Percentiles rank a stretch among this genome's conserved stretches.
These are phyloP conservation scores for Kluyveromyces wickerhamii DNA, from an alignment of 805 yeast species.

Conservation along the genomic window DNA sequence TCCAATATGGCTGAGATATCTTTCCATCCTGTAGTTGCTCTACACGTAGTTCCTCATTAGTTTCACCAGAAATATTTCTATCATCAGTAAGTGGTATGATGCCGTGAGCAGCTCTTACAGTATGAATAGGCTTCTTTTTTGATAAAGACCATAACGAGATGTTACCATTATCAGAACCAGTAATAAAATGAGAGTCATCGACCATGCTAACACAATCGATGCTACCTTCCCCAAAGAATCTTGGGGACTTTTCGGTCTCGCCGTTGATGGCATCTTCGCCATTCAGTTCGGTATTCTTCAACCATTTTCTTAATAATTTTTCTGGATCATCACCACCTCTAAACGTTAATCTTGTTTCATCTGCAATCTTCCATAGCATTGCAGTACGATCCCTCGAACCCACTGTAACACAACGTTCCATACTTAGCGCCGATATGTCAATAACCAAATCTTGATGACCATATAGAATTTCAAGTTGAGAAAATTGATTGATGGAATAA, in stretches of 20 bases:
- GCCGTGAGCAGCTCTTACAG: constrained; percentile 73
- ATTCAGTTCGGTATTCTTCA: constrained; percentile 25
- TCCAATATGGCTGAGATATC: constrained; percentile 67
- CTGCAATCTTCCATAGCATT: constrained; percentile 94
- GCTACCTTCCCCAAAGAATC: constrained; percentile 68
- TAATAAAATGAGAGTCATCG: constrained; percentile 86
- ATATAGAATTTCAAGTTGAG: constrained; percentile 83
- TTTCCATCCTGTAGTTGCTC: constrained; percentile 49
- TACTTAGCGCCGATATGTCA: constrained; percentile 71
- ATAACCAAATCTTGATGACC: constrained; percentile 92
- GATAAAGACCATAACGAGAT: constrained; percentile 83
- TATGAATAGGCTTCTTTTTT: constrained; percentile 79
- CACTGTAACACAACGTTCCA: constrained; percentile 91
- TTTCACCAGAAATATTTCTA: constrained; percentile 49
- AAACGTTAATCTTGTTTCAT: constrained; percentile 88
- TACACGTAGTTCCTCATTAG: constrained; percentile 28
- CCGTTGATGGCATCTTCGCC: constrained; percentile 26
- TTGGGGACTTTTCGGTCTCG: constrained; percentile 27
- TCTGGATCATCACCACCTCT: constrained; percentile 73
- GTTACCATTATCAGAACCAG: constrained; percentile 94
- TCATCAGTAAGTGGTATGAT: constrained; percentile 40
- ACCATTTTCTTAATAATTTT: constrained; percentile 32
- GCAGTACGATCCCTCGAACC: constrained; percentile 94
- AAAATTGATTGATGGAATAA: constrained; percentile 73
- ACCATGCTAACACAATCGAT: constrained; percentile 85